phyloP scores from a whole-genome alignment of 2,329 filamentous ascomycete species.

The Ampelomyces quisqualis region DNA sequence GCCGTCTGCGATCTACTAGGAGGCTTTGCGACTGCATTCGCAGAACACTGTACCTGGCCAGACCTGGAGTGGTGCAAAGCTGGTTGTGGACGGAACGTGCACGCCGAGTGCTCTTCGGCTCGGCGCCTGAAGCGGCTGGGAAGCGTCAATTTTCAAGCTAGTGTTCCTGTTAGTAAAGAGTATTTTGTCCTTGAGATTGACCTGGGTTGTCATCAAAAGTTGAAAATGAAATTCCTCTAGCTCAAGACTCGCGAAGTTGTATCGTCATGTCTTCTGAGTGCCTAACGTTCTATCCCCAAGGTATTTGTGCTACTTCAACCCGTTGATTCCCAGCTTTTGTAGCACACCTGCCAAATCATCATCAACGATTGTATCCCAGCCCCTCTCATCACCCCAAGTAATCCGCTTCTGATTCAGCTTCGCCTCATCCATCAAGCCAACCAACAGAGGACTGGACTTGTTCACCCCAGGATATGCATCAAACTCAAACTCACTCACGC shows the following conservation, averaged over 20 bases:
- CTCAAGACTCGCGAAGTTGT: too few species aligned
- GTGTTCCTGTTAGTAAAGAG: too few species aligned
- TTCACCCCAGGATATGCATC: conserved; percentile 68
- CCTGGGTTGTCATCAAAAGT: too few species aligned
- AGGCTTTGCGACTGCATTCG: conserved; percentile 1
- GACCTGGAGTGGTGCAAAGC: conserved; percentile 16
- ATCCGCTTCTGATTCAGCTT: conserved; percentile 54
- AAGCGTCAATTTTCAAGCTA: background rate
- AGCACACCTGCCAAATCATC: conserved; percentile 30
- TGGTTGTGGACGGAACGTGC: conserved; percentile 19
- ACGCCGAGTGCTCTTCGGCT: conserved; percentile 11
- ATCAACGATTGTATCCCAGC: conserved; percentile 55
- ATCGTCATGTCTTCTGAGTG: too few species aligned
- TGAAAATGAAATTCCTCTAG: too few species aligned
- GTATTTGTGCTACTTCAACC: background rate
- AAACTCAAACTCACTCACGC: conserved; percentile 62
- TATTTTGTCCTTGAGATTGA: too few species aligned
- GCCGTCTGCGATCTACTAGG: conserved; percentile 8
- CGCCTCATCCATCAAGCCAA: conserved; percentile 58
- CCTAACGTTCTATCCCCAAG: too few species aligned
- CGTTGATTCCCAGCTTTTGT: conserved; percentile 23
- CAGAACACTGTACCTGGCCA: background rate
- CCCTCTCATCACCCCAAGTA: conserved; percentile 67
- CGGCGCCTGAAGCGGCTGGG: conserved; percentile 9
- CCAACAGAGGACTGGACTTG: conserved; percentile 65